These are phyloP conservation scores for Gossypium ekmanianum DNA, from an alignment of 345 rosid species.

Conservation along the genomic window DNA sequence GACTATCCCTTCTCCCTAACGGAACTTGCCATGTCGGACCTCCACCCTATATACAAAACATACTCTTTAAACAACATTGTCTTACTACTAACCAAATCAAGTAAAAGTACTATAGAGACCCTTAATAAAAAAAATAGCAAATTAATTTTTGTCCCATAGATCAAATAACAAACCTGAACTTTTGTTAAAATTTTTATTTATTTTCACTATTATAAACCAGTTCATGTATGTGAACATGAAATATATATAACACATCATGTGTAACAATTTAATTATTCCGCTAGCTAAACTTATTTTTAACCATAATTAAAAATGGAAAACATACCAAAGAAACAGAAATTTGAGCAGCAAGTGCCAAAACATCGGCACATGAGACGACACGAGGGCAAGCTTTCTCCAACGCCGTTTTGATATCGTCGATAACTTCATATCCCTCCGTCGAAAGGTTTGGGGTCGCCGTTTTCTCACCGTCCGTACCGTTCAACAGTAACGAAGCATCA, in stretches of 20 bases:
- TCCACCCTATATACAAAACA: constrained; percentile 19
- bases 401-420: constrained; percentile 49
- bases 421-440: constrained; percentile 29
- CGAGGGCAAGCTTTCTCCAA: constrained; percentile 50
- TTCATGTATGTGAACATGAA: accelerated
- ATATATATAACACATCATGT: too few species aligned
- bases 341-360: constrained; percentile 19
- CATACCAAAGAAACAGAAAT: constrained; percentile 1
- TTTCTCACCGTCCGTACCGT: constrained; percentile 30
- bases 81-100: too few species aligned
- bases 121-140: too few species aligned
- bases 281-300: too few species aligned
- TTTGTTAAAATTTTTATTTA: too few species aligned
- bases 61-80: background rate
- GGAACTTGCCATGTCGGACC: constrained; percentile 33
- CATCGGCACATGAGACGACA: constrained; percentile 61
- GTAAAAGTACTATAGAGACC: too few species aligned
- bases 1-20: constrained; percentile 37
- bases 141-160: too few species aligned
- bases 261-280: too few species aligned
- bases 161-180: too few species aligned
- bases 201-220: too few species aligned
- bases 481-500: constrained; percentile 48
- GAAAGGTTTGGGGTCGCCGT: constrained; percentile 31
- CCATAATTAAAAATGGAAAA: background rate